These are phyloP conservation scores for Vanrija pseudolonga DNA, from an alignment of 1,284 basidiomycete species.

Conservation along the genomic window DNA sequence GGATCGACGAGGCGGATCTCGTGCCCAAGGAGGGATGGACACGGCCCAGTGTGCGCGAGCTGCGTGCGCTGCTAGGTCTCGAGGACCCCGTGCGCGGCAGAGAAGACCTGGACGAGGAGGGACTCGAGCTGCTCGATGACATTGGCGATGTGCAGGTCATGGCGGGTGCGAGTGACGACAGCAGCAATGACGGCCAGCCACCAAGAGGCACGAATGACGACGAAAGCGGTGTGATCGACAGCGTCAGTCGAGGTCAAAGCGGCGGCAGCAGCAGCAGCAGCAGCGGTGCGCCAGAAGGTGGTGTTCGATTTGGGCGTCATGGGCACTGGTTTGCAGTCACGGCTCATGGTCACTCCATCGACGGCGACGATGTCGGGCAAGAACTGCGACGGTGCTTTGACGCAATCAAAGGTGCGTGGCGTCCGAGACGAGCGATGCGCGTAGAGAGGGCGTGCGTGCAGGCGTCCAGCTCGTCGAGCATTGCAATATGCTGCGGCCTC, in stretches of 20 bases:
- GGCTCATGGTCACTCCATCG: constrained; percentile 16
- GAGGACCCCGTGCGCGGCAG: constrained; percentile 14
- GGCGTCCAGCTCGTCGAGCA: too few relatives aligned
- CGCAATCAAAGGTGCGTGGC: constrained; percentile 52
- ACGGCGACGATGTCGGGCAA: constrained; percentile 23
- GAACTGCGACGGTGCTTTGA: constrained; percentile 37
- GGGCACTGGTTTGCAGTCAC: constrained; percentile 41
- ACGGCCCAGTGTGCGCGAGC: constrained; percentile 23
- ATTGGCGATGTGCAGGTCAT: constrained; percentile 44
- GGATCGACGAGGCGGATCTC: constrained; percentile 66
- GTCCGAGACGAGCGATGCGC: too few relatives aligned
- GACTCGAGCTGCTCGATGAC: constrained; percentile 14
- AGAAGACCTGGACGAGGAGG: constrained; percentile 29
- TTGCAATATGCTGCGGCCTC: too few relatives aligned
- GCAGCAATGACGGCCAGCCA: constrained; percentile 54
- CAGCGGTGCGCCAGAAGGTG: neutral
- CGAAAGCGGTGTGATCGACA: neutral
- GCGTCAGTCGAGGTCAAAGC: neutral
- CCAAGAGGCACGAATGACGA: constrained; percentile 22
- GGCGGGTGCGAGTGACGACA: constrained; percentile 59
- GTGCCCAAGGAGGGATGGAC: constrained; percentile 54
- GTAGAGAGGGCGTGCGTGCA: too few relatives aligned
- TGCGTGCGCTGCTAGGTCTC: constrained; percentile 35
- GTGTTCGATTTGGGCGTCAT: constrained; percentile 17
- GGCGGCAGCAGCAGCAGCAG: neutral